Evolutionary conservation across 2,329 filamentous ascomycete species (phyloP).

Genomic region (Diaporthe eres): DNA sequence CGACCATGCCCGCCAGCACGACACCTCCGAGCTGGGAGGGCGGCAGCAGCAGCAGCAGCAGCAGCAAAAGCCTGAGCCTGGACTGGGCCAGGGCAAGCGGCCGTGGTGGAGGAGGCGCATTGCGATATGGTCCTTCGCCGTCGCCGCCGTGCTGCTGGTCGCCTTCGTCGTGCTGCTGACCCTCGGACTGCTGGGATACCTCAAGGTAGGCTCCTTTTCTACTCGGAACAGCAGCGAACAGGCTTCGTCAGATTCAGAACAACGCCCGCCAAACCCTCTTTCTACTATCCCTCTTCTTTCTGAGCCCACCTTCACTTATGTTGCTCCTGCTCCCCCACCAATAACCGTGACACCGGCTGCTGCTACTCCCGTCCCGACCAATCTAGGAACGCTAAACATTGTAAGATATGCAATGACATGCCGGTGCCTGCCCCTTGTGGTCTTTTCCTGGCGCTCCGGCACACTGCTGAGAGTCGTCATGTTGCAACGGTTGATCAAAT

Average conservation of each 20-base stretch:
- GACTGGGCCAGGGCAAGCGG: background rate
- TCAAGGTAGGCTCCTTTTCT: conserved; percentile 41
- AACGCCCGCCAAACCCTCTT: conserved; percentile 33
- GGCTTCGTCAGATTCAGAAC: conserved; percentile 26
- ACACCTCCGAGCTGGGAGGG: background rate
- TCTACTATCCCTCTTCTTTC: conserved; percentile 34
- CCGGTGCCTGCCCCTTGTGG: conserved; percentile 18
- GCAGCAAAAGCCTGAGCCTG: background rate
- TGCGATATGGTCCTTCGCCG: conserved; percentile 27
- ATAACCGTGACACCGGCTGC: conserved; percentile 26
- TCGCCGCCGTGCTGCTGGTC: conserved; percentile 34
- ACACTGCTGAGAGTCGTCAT: background rate
- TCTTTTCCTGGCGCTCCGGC: background rate
- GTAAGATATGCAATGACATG: conserved; percentile 33
- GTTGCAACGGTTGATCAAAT: background rate
- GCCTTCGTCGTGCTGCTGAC: conserved; percentile 39
- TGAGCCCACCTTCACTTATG: conserved; percentile 23
- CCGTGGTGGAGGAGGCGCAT: conserved; percentile 41
- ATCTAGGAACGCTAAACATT: conserved; percentile 25
- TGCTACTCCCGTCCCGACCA: conserved; percentile 18
- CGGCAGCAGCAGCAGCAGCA: conserved; percentile 17
- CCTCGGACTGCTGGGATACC: conserved; percentile 41
- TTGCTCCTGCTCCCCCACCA: conserved; percentile 1
- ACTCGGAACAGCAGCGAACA: conserved; percentile 8
- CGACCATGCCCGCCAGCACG: conserved; percentile 26